Base-by-base conservation (phyloP, 2,329 filamentous ascomycete species). In the Fusarium sterilihyphosum region DNA sequence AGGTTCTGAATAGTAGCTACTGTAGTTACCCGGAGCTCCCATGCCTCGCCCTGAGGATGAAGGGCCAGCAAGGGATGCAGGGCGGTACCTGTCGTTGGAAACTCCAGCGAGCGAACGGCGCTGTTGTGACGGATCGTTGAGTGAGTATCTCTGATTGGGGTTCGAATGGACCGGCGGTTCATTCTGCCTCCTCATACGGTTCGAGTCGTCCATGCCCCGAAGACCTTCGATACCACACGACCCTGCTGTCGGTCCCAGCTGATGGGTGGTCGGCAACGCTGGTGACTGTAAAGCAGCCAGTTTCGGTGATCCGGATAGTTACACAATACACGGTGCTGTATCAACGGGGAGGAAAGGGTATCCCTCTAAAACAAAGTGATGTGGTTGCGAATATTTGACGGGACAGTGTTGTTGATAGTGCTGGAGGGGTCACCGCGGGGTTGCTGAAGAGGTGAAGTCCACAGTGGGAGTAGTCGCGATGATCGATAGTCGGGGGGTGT, bases 191-290 rank as follows among this genome's bases (percentile, higher is more conserved):
- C 91, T 88, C 81, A 90, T 88, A 81, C 89, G 90, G 84, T 89
- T 90, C 86, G 92, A 90, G 85, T 93, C 91, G 87, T 96, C 94
- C 94, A 96, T 96, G 82, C 90, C 91, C 84, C 84, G 82, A 86
- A 86, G 82, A 80, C 85, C 84, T 82, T 85, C 83, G 83, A 87
- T 84, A 80, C 84, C 82, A 83, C 85, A 85, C 82, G 86, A 85
- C 84, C 85, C 86, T 84, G 87, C 84, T 84, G 86, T 86, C 84
- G 88, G 87, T 87, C 89, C 87, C 81, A 90, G 87, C 86, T 88
- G 89, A 86, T 89, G 88, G 85, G 88, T 88, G 86, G 87, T 88
- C 86, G 90, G 91, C 70, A 78, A 73, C 67, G 68, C 60, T 70
- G 67, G 68, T 52, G 75, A 71, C 46, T 73, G 73, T 77, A 78